Evolutionary conservation across 192 early-diverging fungal genomes (phyloP), one percentile per base, ranked within the genome.

Genomic region (Backusella liffmaniae): DNA sequence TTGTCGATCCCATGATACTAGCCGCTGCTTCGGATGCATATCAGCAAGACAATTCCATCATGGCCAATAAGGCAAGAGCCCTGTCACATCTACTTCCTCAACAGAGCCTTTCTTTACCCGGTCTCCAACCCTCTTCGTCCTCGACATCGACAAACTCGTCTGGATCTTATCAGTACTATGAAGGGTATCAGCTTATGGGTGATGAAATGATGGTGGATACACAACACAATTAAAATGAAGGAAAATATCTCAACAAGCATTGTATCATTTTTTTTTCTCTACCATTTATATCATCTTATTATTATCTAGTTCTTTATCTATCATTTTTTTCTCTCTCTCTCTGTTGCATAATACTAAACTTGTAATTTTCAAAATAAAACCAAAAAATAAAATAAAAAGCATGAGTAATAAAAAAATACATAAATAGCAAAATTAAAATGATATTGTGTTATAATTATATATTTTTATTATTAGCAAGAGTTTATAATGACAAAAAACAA

Each of bases 1-100:
- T 71, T 71, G 70, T 71, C 13, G 70, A 71, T 5, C 70, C 70
- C 9, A 71, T 71, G 70, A 71, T 71, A 4, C 42, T 71, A 49
- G 70, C 70, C 2, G 70, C 70, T 16, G 70, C 70, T 4, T 62
- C 56, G 5, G 42, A 44, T 15, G 70, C 44, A 5, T 41, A 71
- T 18, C 70, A 71, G 16, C 23, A 44, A 18, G 41, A 29, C 9
- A 26, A 44, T 29, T 69, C 67, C 7, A 69, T 69, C n/a, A 69
- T 69, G 67, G 36, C 67, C 18, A 37, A 35, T 39, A 69, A 37
- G 37, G 67, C 67, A 6, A 69, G 37, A 21, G 34, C 67, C n/a
- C 18, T 69, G 4, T 69, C 67, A 1, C 70, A 53, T 72, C 26
- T 44, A 53, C 70, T 44, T 29, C 69, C 35, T n/a, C 69, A 51